Conservation (phyloP, 805 yeast species). For the Yarrowia bubula region DNA sequence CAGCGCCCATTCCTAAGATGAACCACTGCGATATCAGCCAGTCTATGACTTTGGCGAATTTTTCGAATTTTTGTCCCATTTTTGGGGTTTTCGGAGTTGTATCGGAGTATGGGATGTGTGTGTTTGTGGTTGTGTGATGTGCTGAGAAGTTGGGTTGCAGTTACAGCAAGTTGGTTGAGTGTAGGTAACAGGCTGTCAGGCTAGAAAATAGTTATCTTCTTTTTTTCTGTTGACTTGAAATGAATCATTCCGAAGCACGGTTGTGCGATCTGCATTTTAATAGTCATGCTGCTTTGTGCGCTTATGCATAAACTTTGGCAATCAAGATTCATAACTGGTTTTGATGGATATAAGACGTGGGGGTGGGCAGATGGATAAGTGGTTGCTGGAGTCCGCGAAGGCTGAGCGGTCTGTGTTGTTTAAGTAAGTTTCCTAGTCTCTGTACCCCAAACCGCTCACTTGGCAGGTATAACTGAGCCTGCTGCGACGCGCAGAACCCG, state of each 20-base stretch:
- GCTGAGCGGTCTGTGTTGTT: too few relatives aligned
- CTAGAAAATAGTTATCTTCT: too few relatives aligned
- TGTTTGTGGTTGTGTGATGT: not conserved
- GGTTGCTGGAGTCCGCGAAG: too few relatives aligned
- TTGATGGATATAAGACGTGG: not conserved
- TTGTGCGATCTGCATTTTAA: not conserved
- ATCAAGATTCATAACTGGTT: not conserved
- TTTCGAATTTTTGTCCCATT: not conserved
- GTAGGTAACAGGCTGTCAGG: too few relatives aligned
- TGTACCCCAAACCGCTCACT: too few relatives aligned
- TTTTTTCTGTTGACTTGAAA: too few relatives aligned
- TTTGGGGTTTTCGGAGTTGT: not conserved
- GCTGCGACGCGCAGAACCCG: not conserved
- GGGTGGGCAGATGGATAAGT: too few relatives aligned
- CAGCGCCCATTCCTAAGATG: constrained; percentile 65
- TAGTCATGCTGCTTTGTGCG: constrained; percentile 8
- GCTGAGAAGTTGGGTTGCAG: not conserved
- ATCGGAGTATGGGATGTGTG: not conserved
- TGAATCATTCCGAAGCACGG: not conserved
- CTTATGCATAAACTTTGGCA: not conserved
- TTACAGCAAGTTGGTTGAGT: too few relatives aligned
- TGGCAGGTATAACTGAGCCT: too few relatives aligned
- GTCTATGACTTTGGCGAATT: not conserved
- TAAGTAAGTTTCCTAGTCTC: too few relatives aligned
- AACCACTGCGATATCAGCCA: constrained; percentile 60